A percentile compares a stretch with the other conserved stretches of the same genome.
These are phyloP conservation scores for Tricholomella constricta DNA, from an alignment of 768 basidiomycete species.

Conservation along the genomic window DNA sequence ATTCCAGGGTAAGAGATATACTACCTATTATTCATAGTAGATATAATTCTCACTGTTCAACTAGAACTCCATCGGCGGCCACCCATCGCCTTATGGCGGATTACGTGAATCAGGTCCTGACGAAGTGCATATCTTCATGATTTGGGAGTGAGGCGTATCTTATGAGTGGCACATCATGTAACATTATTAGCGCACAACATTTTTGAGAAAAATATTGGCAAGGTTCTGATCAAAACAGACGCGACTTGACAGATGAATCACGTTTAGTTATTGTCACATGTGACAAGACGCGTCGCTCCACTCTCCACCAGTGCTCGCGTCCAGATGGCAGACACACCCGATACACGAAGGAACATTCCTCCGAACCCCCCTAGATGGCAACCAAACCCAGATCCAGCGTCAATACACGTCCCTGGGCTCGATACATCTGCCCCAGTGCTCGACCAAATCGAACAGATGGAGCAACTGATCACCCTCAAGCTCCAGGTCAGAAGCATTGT, in stretches of 20 bases:
- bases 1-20: slow-evolving; percentile 18
- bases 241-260: background rate
- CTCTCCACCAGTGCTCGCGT: slow-evolving; percentile 16
- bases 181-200: background rate
- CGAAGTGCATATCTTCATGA: slow-evolving; percentile 11
- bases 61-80: slow-evolving; percentile 17
- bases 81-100: slow-evolving; percentile 22
- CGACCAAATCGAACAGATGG: slow-evolving; percentile 93
- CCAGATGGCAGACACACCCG: slow-evolving; percentile 39
- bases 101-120: slow-evolving; percentile 19
- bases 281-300: slow-evolving; percentile 11
- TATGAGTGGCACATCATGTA: too few species aligned
- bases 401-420: slow-evolving; percentile 71
- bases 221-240: too few species aligned
- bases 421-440: slow-evolving; percentile 66
- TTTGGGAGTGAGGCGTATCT: too few species aligned
- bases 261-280: slow-evolving; percentile 7
- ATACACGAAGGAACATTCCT: slow-evolving; percentile 39
- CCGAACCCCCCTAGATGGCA: slow-evolving; percentile 71
- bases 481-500: slow-evolving; percentile 61
- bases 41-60: background rate
- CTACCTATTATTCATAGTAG: background rate
- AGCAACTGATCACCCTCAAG: slow-evolving; percentile 91
- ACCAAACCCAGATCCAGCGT: slow-evolving; percentile 61
- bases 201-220: background rate